phyloP scores from a whole-genome alignment of 345 rosid genomes.

The Sonneratia caseolaris region DNA sequence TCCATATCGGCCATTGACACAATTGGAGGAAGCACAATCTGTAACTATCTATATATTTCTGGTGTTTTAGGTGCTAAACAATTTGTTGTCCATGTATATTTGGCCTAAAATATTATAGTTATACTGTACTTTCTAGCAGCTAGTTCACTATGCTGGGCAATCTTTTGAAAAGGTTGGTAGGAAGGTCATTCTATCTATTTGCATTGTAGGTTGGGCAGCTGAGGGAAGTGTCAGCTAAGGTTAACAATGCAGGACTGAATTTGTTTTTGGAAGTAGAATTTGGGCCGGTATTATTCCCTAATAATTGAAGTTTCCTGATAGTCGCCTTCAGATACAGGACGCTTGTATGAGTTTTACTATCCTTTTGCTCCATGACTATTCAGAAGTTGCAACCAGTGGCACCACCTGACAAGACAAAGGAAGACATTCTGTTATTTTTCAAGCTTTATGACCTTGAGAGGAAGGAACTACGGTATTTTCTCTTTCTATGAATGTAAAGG shows the following conservation, averaged over 20 bases:
- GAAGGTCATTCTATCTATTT: background rate
- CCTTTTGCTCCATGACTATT: slow-evolving; percentile 8
- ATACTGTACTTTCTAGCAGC: background rate
- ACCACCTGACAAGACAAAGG: slow-evolving; percentile 51
- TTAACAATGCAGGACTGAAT: slow-evolving; percentile 50
- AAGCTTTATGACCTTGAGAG: slow-evolving; percentile 65
- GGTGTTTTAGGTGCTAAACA: background rate
- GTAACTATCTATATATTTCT: slow-evolving; percentile 25
- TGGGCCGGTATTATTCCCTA: slow-evolving; percentile 37
- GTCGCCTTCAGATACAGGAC: background rate
- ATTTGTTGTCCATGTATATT: background rate
- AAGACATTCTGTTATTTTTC: slow-evolving; percentile 60
- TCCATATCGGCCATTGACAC: slow-evolving; percentile 70
- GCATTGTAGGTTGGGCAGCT: slow-evolving; percentile 52
- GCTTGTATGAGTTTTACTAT: background rate
- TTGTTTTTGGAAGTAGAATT: slow-evolving; percentile 63
- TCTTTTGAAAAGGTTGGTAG: background rate
- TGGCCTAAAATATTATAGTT: background rate
- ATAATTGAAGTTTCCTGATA: background rate
- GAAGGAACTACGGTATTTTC: slow-evolving; percentile 42
- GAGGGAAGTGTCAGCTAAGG: slow-evolving; percentile 54
- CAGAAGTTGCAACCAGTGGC: slow-evolving; percentile 51
- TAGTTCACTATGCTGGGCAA: background rate
- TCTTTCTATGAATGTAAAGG: slow-evolving; percentile 6
- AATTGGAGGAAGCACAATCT: slow-evolving; percentile 64